These are phyloP conservation scores for Cyclocybe cylindracea DNA, from an alignment of 768 basidiomycete species.

Conservation along the genomic window DNA sequence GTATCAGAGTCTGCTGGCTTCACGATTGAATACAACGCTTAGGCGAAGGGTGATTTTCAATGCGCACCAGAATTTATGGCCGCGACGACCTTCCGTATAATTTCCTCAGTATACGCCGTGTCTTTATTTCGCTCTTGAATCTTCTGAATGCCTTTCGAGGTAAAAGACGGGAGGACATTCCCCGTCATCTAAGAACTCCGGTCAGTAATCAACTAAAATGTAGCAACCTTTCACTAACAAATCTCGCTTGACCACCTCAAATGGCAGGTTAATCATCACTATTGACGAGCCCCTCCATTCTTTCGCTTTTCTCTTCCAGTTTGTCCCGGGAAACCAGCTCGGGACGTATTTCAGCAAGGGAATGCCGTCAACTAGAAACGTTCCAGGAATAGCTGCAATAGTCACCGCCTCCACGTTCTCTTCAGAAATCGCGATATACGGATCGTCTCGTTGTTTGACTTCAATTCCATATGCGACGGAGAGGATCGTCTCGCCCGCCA, in stretches of 20 bases:
- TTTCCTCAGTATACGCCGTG: too few relatives aligned
- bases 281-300: conserved; percentile 34
- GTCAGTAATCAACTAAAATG: neutral
- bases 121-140: too few relatives aligned
- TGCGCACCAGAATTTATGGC: too few relatives aligned
- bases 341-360: conserved; percentile 29
- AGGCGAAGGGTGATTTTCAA: too few relatives aligned
- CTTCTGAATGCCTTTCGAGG: too few relatives aligned
- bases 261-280: conserved; percentile 37
- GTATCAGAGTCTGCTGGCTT: conserved; percentile 13
- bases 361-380: conserved; percentile 30
- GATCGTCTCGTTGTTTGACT: conserved; percentile 38
- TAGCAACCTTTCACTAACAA: conserved; percentile 17
- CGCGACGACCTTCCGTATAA: too few relatives aligned
- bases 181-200: neutral
- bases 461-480: conserved; percentile 48
- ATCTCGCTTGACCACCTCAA: conserved; percentile 25
- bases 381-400: conserved; percentile 31
- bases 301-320: conserved; percentile 37
- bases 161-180: too few relatives aligned
- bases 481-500: conserved; percentile 35
- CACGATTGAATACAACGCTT: too few relatives aligned
- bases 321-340: conserved; percentile 32
- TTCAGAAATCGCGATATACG: conserved; percentile 42
- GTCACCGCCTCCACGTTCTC: conserved; percentile 31